Conservation (phyloP, 1,139 yeast species). For the Saccharomyces pastorianus region DNA sequence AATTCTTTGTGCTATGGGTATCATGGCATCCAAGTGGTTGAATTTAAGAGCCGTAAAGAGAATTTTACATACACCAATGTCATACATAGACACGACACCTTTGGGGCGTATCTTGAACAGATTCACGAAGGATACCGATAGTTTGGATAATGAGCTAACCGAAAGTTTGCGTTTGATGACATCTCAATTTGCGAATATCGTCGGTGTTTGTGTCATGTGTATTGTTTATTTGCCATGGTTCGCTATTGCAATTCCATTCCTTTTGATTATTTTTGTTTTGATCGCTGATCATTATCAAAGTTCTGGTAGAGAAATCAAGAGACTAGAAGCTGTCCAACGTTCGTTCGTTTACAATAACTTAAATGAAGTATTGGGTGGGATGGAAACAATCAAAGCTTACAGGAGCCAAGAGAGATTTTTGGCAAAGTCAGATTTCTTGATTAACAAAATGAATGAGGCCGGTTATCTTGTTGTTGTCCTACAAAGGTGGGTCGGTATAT, state of each 20-base stretch:
- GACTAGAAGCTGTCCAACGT: conserved; percentile 70
- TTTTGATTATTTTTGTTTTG: conserved; percentile 40
- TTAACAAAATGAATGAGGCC: conserved; percentile 66
- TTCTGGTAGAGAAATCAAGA: conserved; percentile 75
- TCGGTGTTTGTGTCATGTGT: conserved; percentile 61
- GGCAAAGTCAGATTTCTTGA: conserved; percentile 39
- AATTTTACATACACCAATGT: conserved; percentile 70
- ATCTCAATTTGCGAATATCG: conserved; percentile 46
- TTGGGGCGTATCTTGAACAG: conserved; percentile 64
- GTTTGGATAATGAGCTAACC: conserved; percentile 65
- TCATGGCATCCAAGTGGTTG: conserved; percentile 37
- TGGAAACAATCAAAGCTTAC: conserved; percentile 63
- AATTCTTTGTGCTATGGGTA: conserved; percentile 47
- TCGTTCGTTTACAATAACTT: conserved; percentile 73
- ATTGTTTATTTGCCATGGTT: conserved; percentile 69
- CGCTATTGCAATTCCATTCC: conserved; percentile 59
- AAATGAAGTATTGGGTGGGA: conserved; percentile 66
- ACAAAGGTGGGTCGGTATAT: conserved; percentile 73
- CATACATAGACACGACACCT: conserved; percentile 61
- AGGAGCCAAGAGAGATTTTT: conserved; percentile 44
- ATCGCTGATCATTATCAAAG: conserved; percentile 61
- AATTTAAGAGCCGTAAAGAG: conserved; percentile 48
- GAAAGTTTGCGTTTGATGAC: conserved; percentile 49
- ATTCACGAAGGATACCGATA: conserved; percentile 78
- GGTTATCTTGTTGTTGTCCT: conserved; percentile 56